phyloP scores from a whole-genome alignment of 2,329 filamentous ascomycete genomes.

The Botrytis paeoniae region DNA sequence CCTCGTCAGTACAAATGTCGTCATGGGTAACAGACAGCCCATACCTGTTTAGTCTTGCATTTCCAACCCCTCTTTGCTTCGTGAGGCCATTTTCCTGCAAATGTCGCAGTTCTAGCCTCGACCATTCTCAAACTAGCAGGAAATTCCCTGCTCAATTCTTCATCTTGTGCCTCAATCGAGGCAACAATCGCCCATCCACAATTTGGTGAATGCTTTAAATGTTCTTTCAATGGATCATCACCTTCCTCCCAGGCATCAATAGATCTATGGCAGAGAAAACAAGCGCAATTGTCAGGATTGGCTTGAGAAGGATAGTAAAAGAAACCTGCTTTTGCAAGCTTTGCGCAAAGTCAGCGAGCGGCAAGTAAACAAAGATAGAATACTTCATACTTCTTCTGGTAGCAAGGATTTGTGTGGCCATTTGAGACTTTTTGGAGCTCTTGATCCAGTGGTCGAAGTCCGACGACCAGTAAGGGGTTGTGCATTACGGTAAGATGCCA shows the following conservation, averaged over 20 bases:
- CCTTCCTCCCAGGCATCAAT: slow-evolving; percentile 90
- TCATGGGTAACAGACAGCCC: slow-evolving; percentile 22
- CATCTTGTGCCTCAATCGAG: slow-evolving; percentile 58
- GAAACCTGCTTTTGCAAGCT: slow-evolving; percentile 91
- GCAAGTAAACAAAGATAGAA: neutral
- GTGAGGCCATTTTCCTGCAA: slow-evolving; percentile 83
- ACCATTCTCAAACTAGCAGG: slow-evolving; percentile 69
- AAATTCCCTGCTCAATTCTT: slow-evolving; percentile 66
- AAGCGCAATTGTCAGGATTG: slow-evolving; percentile 83
- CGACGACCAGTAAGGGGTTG: slow-evolving; percentile 66
- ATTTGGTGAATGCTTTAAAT: slow-evolving; percentile 74
- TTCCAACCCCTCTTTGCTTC: slow-evolving; percentile 85
- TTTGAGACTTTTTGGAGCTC: slow-evolving; percentile 54
- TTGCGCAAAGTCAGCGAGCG: slow-evolving; percentile 18
- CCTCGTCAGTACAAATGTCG: slow-evolving; percentile 27
- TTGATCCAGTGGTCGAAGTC: slow-evolving; percentile 61
- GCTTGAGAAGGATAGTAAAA: slow-evolving; percentile 75
- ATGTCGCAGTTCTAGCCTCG: slow-evolving; percentile 78
- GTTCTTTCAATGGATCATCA: slow-evolving; percentile 80
- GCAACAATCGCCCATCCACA: slow-evolving; percentile 85
- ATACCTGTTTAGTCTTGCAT: slow-evolving; percentile 82
- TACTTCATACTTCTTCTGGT: slow-evolving; percentile 56
- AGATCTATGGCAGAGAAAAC: slow-evolving; percentile 80
- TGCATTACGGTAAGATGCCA: slow-evolving; percentile 72
- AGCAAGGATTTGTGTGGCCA: slow-evolving; percentile 78